Base-by-base conservation (phyloP, 352 stramenopile genomes). In the Phytopythium mirpurense region DNA sequence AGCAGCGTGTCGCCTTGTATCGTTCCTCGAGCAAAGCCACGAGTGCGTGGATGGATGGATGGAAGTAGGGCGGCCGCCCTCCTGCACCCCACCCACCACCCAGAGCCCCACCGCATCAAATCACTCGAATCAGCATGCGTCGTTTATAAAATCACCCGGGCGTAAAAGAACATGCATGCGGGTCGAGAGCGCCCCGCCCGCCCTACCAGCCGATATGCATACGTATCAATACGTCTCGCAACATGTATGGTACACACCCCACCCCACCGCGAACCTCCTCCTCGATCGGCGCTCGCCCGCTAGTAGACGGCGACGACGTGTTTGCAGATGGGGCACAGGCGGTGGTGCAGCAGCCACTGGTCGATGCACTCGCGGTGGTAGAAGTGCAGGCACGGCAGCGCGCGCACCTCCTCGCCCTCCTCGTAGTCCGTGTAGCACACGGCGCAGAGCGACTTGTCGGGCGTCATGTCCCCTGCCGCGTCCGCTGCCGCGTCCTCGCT, bases 331-430 rank as follows among this genome's bases (percentile, higher is more conserved):
- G 83, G 86, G 45, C 87, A 96, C 47, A 81, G 80, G 51, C 83
- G 78, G 53, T 94, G 81, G 59, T 87, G 70, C 55, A 91, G 69
- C 19, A 96, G 83, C 87, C 87, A 96, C 59, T 88, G 82, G 59
- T 96, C 86, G 58, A 96, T 95, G 51, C 87, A 96, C 63, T 93
- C 83, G 58, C 79, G 78, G 63, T 96, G 87, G 62, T 95, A 96
- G 54, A 86, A 90, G 60, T 96, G 87, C 42, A 92, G 65, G 51
- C 87, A 96, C 44, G 87, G 85, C 43, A 96, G 63, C 26, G 76
- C 68, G 24, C 83, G 81, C 56, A 95, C 68, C 57, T 90, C 76
- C 54, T 96, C 86, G 23, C 86, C 79, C 18, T 59, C 48, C 44
- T 80, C 61, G 60, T 90, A 94, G 47, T 93, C 81, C 36, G 81